Evolutionary conservation across 331 rosid species (phyloP).

Genomic region (Malus hybrid): DNA sequence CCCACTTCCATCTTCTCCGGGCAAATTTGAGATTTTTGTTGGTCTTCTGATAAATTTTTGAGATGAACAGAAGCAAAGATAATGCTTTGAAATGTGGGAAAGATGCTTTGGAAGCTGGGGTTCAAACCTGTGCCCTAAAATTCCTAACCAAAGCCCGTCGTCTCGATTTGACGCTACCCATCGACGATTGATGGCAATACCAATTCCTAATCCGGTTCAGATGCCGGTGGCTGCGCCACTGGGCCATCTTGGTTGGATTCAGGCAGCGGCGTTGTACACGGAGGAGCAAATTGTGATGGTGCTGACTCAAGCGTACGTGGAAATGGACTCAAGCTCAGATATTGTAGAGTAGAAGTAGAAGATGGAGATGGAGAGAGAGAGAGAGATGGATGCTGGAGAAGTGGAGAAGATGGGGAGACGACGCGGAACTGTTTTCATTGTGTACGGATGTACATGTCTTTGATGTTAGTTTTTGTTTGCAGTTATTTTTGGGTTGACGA

Average conservation of each 20-base stretch:
- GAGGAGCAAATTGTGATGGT: slow-evolving; percentile 61
- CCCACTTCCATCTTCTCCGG: not conserved
- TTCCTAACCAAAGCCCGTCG: slow-evolving; percentile 73
- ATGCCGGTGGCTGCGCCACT: slow-evolving; percentile 11
- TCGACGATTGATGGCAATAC: slow-evolving; percentile 42
- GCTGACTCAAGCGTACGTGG: not conserved
- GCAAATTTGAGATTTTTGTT: not conserved
- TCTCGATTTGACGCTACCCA: slow-evolving; percentile 57
- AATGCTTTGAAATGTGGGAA: slow-evolving; percentile 78
- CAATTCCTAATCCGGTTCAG: slow-evolving; percentile 18
- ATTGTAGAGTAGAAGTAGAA: no score
- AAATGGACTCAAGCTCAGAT: no score
- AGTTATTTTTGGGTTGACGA: no score
- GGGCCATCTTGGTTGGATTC: slow-evolving; percentile 19
- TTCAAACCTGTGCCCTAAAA: slow-evolving; percentile 65
- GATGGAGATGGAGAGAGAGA: no score
- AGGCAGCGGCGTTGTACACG: slow-evolving; percentile 19
- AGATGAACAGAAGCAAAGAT: slow-evolving; percentile 90
- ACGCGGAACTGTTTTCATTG: no score
- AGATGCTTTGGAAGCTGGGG: slow-evolving; percentile 54
- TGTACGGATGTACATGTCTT: no score
- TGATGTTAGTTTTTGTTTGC: no score
- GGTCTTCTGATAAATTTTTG: not conserved
- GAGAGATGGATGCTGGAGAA: no score
- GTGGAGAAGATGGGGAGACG: no score